Evolutionary conservation across 2,329 filamentous ascomycete genomes (phyloP), one percentile per base, ranked within the genome.

Genomic region (Aspergillus amoenus): DNA sequence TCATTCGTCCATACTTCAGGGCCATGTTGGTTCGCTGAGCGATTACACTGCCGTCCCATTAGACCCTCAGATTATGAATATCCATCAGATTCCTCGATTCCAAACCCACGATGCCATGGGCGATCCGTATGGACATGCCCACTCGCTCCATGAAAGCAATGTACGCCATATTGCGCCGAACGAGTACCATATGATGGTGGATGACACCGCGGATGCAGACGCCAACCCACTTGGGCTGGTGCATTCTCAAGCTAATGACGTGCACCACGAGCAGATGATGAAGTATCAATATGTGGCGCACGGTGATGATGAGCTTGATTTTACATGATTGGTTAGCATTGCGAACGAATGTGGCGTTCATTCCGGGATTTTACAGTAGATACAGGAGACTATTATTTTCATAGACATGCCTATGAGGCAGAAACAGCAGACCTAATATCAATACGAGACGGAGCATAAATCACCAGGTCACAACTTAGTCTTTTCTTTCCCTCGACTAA

Each of bases 21-120:
- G 72, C 46, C 58, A 66, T 7, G 69, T 75, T 40, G 71, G 75
- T 40, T 66, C 73, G 21, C 75, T 79, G 62, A 66, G 72, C 21
- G 70, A 74, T 32, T 79, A 77, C 56, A 71, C 78, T 58, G 76
- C 81, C 42, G 77, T 86, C 70, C 83, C 84, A 2, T 78, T 85
- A 42, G 84, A 88, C 58, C 84, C 84, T 2, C 83, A 84, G 39
- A 84, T 87, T 47, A 86, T 86, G 61, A 79, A 81, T 61, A 72
- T 81, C 27, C 74, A 79, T 44, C 76, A 79, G 52, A 68, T 80
- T 3, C 67, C 73, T 32, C 67, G 73, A 18, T 77, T 75, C 46
- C 73, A 73, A 51, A 67, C 73, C 21, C 73, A 77, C 47, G 72
- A 71, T 49, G 61, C 67, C 39, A 73, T 77, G 56, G 34, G 62